Base-by-base conservation (phyloP, 176 grass and related monocot species). In the Avena eriantha region DNA sequence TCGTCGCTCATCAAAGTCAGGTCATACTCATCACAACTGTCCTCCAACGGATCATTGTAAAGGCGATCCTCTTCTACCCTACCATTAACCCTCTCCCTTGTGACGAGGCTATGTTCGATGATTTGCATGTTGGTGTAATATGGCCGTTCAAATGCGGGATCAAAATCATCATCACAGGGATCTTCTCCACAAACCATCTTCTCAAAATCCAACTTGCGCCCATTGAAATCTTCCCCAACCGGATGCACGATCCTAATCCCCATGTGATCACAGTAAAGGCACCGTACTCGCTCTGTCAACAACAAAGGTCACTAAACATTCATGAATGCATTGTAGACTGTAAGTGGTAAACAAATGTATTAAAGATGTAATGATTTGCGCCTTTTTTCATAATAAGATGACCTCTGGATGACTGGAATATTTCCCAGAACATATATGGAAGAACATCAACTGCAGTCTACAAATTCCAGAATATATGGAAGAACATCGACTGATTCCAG, bases 61-160 rank as follows among this genome's bases (percentile, higher is more conserved):
- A 74, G 22, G 71, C 71, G 5, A 17, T 74, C 71, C 71, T 74
- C 71, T 74, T 74, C 71, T 74, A 74, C 71, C 45, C 71, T 74
- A 74, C 71, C 71, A 17, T 46, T 74, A 74, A 74, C 21, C 22
- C n/a, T 74, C 71, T 74, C 71, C 13, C 10, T 74, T 0, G 45
- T 74, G 2, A 48, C 3, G 12, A 7, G 3, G 22, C 71, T 74
- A 49, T 74, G 39, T 6, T 74, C 12, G n/a, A 73, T 49, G 45
- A 74, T 74, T 0, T 26, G 9, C 22, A 17, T 74, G 45, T 74
- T 74, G 71, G 71, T 74, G 71, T 74, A 74, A 74, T 74, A 74
- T 74, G 71, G 45, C 1, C 4, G 0, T 6, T 74, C 43, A 12
- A 26, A 1, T 26, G 71, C 71, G 26, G 45, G 71, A 74, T 74